These are phyloP conservation scores for Ceriops zippeliana DNA, from an alignment of 345 rosid species.

Conservation along the genomic window DNA sequence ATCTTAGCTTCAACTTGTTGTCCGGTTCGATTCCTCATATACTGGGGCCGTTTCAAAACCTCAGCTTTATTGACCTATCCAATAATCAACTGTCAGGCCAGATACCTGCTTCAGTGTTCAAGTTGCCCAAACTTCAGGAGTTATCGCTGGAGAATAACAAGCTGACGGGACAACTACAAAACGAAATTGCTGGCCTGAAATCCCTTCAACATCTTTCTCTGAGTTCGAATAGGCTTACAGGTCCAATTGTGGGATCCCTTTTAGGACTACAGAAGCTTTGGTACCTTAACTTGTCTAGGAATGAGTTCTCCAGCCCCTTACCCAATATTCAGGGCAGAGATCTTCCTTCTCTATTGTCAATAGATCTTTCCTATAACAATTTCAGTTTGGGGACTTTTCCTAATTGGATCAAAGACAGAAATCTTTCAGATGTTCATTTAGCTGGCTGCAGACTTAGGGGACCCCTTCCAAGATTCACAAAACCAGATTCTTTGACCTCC, in stretches of 20 bases:
- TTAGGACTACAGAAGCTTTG: conserved; percentile 66
- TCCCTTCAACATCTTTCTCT: conserved; percentile 72
- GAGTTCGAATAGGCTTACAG: conserved; percentile 55
- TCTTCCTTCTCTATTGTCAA: conserved; percentile 62
- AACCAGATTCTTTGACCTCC: conserved; percentile 53
- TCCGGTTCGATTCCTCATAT: conserved; percentile 65
- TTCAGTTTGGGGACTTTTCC: conserved; percentile 68
- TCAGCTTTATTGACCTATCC: conserved; percentile 63
- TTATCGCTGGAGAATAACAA: conserved; percentile 63
- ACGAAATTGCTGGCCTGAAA: conserved; percentile 52
- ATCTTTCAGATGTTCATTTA: conserved; percentile 57
- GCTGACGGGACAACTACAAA: conserved; percentile 60
- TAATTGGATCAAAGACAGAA: conserved; percentile 58
- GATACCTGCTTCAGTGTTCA: conserved; percentile 60
- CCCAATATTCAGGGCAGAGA: conserved; percentile 48
- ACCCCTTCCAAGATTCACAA: conserved; percentile 55
- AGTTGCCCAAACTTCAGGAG: conserved; percentile 44
- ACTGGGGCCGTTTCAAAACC: conserved; percentile 43
- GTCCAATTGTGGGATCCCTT: conserved; percentile 65
- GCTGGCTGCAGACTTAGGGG: conserved; percentile 86
- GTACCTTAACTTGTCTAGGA: conserved; percentile 82
- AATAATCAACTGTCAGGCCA: conserved; percentile 58
- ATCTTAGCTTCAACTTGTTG: conserved; percentile 65
- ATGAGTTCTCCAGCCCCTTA: conserved; percentile 62
- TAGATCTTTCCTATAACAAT: conserved; percentile 82